Evolutionary conservation across 768 basidiomycete species (phyloP), one percentile per base, ranked within the genome.

Genomic region (Omphalotus guepiniiformis): DNA sequence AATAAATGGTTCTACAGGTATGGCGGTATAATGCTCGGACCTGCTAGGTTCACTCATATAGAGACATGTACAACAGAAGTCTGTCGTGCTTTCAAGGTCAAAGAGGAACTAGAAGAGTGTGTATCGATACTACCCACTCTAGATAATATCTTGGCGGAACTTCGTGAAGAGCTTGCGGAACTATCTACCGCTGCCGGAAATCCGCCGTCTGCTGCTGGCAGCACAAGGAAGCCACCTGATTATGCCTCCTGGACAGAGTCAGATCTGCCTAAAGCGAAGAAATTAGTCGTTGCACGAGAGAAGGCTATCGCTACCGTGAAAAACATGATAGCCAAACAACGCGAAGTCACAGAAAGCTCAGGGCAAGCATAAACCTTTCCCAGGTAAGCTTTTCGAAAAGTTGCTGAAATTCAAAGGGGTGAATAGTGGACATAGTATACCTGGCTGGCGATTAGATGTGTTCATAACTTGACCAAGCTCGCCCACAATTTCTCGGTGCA

Each of bases 21-120:
- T 55, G 89, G 88, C 0, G 89, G 90, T n/a, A 80, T 75, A 6
- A 67, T 90, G 69, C 70, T 93, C 3, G 90, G 90, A 2, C 85
- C 88, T 4, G 74, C 69, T 49, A 69, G 90, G 27, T 93, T 92
- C 61, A 62, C 74, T 2, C 90, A 93, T 56, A 85, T 92, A 55
- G 83, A 88, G 61, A 79, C 75, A 2, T 90, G 88, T 59, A 69
- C 88, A 4, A 60, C 72, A 13, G 87, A 93, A 60, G 88, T 85
- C 12, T 90, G 87, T 60, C 76, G 74, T 13, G 66, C 67, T 27
- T 89, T 86, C 71, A 81, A 77, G 50, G 72, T 74, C 39, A 65
- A 75, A 44, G 86, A 90, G 50, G 85, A 88, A 53, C 68, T 88
- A 43, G 76, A 78, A 16, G 85, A 85, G 35, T 74, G 65, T 47